Conservation (phyloP, 805 yeast species). For the Kuraishia cidri region DNA sequence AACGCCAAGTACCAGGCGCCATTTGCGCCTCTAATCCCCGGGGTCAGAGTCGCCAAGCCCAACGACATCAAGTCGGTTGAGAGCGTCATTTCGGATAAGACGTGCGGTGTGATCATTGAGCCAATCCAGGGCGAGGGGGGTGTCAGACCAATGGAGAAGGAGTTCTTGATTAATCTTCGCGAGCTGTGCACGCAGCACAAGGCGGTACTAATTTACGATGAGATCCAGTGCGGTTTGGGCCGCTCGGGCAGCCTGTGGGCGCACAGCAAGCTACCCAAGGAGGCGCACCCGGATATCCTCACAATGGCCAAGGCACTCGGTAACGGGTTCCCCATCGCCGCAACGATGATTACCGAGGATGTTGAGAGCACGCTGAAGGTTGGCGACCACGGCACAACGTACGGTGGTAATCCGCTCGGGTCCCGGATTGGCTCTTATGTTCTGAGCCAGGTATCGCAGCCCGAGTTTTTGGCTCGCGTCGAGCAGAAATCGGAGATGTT, state of each 20-base stretch:
- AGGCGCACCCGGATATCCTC: constrained; percentile 89
- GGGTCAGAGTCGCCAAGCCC: constrained; percentile 61
- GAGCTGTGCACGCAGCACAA: constrained; percentile 58
- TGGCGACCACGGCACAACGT: constrained; percentile 98
- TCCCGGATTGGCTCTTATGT: constrained; percentile 76
- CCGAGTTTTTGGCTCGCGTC: constrained; percentile 54
- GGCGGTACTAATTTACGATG: constrained; percentile 82
- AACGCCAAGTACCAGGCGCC: constrained; percentile 91
- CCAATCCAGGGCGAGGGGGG: constrained; percentile 99
- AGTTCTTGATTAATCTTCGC: constrained; percentile 59
- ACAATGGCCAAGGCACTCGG: constrained; percentile 96
- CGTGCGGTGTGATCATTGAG: constrained; percentile 91
- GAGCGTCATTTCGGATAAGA: constrained; percentile 44
- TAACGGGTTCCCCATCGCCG: constrained; percentile 95
- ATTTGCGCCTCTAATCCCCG: constrained; percentile 87
- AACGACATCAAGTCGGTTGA: constrained; percentile 54
- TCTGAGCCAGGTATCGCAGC: constrained; percentile 53
- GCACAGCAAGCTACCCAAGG: constrained; percentile 62
- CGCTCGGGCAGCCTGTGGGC: constrained; percentile 94
- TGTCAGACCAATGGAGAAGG: constrained; percentile 54
- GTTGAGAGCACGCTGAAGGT: constrained; percentile 67
- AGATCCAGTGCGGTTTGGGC: constrained; percentile 95
- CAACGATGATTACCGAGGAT: constrained; percentile 76
- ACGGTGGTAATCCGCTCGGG: constrained; percentile 95
- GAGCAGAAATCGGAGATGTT: constrained; percentile 51